Conservation (phyloP, 306 rosid genomes). For the Glycine tomentella region DNA sequence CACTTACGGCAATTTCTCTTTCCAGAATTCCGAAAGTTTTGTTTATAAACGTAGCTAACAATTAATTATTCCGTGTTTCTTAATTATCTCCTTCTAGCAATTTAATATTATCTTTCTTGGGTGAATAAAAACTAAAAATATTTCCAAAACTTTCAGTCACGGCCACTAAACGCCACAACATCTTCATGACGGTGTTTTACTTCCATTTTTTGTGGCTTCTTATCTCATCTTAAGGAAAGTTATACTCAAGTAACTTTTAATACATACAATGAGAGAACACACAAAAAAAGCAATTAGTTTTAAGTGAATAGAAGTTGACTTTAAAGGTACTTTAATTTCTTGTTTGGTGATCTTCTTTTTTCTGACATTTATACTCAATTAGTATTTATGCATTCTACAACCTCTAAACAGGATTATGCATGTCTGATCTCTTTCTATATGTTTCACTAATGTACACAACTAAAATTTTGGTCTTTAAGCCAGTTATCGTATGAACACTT, state of each 20-base stretch:
- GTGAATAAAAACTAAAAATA: not conserved
- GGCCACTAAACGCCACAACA: not conserved
- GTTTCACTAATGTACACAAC: not conserved
- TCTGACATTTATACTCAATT: not conserved
- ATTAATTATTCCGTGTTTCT: slow-evolving; percentile 41
- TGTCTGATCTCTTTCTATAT: not conserved
- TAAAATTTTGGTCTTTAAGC: not conserved
- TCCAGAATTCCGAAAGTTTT: slow-evolving; percentile 33
- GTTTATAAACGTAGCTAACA: slow-evolving; percentile 39
- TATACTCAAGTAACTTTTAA: slow-evolving; percentile 1
- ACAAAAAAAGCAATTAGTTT: slow-evolving; percentile 6
- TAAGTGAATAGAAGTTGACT: slow-evolving; percentile 29
- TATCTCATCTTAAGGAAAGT: slow-evolving; percentile 12
- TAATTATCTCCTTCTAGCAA: slow-evolving; percentile 33
- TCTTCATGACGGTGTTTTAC: not conserved
- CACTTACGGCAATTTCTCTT: slow-evolving; percentile 14
- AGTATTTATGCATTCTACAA: no score
- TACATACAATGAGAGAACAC: not conserved
- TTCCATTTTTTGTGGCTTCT: slow-evolving; percentile 11
- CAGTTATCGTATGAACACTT: not conserved
- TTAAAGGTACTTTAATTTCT: slow-evolving; percentile 23
- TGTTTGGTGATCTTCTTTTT: not conserved
- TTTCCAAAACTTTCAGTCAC: not conserved
- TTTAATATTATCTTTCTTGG: slow-evolving; percentile 14
- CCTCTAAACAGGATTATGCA: not conserved